A percentile compares a stretch with the other conserved stretches of the same genome.
phyloP scores from a whole-genome alignment of 2,329 filamentous ascomycete species.

The Microsporum canis region DNA sequence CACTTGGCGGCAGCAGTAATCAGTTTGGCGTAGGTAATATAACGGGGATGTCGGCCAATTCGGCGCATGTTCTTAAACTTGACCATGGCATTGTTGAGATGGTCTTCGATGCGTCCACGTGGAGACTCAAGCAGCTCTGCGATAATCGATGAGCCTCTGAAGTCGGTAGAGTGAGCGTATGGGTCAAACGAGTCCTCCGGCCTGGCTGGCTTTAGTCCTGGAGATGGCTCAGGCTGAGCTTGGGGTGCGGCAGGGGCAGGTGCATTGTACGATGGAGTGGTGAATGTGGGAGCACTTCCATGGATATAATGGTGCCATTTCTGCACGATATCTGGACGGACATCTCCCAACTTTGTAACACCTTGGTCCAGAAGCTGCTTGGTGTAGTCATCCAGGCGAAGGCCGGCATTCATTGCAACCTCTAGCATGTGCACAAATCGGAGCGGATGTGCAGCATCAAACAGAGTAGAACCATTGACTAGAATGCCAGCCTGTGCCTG shows the following conservation, averaged over 20 bases:
- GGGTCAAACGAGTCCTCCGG: conserved; percentile 82
- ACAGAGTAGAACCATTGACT: conserved; percentile 28
- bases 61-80: conserved; percentile 91
- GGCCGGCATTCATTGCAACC: conserved; percentile 41
- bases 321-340: conserved; percentile 36
- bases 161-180: conserved; percentile 80
- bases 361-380: conserved; percentile 48
- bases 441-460: conserved; percentile 47
- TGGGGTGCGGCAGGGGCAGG: conserved; percentile 27
- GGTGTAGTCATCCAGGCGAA: conserved; percentile 46
- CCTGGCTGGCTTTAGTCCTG: conserved; percentile 46
- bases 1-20: conserved; percentile 82
- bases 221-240: conserved; percentile 36
- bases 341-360: conserved; percentile 41
- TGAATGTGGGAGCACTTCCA: conserved; percentile 11
- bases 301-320: conserved; percentile 48
- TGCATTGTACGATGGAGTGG: conserved; percentile 36
- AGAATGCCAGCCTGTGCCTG: conserved; percentile 47
- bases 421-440: conserved; percentile 54
- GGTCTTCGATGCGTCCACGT: conserved; percentile 58
- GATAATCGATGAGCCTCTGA: conserved; percentile 83
- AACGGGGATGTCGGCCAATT: conserved; percentile 78
- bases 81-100: conserved; percentile 66
- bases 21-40: conserved; percentile 93
- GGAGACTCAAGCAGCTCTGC: conserved; percentile 78